A percentile compares a stretch with the other conserved stretches of the same genome.
phyloP scores from a whole-genome alignment of 2,329 filamentous ascomycete genomes.

The Aspergillus tamarii region DNA sequence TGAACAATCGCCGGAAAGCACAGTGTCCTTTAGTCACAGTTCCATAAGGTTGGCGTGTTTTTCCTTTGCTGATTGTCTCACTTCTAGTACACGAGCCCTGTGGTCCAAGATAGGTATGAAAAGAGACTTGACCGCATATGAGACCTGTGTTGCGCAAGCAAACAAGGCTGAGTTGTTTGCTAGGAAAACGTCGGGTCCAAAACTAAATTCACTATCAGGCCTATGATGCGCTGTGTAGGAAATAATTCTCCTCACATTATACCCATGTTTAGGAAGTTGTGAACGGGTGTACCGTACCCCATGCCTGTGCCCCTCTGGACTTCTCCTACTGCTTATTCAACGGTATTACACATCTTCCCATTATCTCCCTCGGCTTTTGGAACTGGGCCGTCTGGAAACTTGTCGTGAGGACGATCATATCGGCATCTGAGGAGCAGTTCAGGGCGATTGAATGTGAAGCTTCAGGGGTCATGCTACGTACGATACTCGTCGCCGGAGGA shows the following conservation, averaged over 20 bases:
- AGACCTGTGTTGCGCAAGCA: constrained; percentile 34
- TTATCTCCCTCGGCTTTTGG: too few species aligned
- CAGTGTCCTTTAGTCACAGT: constrained; percentile 21
- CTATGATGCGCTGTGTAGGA: not conserved
- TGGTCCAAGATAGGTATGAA: constrained; percentile 39
- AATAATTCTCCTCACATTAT: constrained; percentile 10
- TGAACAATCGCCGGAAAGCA: constrained; percentile 42
- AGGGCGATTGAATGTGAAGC: too few species aligned
- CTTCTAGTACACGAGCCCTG: constrained; percentile 29
- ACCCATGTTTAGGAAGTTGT: constrained; percentile 21
- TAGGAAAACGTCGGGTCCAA: constrained; percentile 34
- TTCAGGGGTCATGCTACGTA: too few species aligned
- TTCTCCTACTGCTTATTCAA: too few species aligned
- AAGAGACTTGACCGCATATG: constrained; percentile 32
- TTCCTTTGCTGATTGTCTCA: constrained; percentile 26
- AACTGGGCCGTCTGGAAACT: too few species aligned
- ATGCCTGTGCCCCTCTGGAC: constrained; percentile 29
- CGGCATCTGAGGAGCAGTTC: too few species aligned
- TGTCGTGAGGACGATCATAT: too few species aligned
- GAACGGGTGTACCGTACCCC: constrained; percentile 31
- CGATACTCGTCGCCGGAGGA: too few species aligned
- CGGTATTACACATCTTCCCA: too few species aligned
- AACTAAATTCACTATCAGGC: not conserved
- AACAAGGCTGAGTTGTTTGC: constrained; percentile 39
- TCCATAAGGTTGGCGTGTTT: constrained; percentile 36